Percentiles rank a stretch among this genome's conserved stretches.
Conservation (phyloP, 1,284 basidiomycete species). For the Fomitopsis schrenkii region DNA sequence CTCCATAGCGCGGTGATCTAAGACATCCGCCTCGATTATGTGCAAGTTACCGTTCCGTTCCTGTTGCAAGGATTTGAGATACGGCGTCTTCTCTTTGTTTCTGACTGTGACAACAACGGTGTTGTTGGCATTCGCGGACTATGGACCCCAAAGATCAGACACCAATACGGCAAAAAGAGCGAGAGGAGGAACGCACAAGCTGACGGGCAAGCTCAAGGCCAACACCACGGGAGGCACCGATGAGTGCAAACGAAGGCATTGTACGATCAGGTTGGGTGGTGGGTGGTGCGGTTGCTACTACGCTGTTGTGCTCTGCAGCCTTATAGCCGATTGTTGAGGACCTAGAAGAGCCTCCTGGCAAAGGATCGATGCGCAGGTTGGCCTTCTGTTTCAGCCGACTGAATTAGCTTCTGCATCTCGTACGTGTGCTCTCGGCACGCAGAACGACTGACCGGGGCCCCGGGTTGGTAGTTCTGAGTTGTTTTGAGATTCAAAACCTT, state of each 20-base stretch:
- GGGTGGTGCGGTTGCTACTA: too few relatives aligned
- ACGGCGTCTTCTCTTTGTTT: constrained; percentile 13
- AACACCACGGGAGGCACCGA: constrained; percentile 20
- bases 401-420: too few relatives aligned
- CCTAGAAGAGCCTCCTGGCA: too few relatives aligned
- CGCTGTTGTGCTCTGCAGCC: too few relatives aligned
- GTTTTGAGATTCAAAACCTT: too few relatives aligned
- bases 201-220: constrained; percentile 13
- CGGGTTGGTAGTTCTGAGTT: too few relatives aligned
- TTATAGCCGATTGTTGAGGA: too few relatives aligned
- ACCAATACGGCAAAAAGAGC: neutral
- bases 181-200: constrained; percentile 9
- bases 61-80: constrained; percentile 14
- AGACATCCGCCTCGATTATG: constrained; percentile 22
- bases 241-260: constrained; percentile 17
- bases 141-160: neutral
- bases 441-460: too few relatives aligned
- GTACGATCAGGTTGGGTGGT: too few relatives aligned
- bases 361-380: too few relatives aligned
- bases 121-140: constrained; percentile 10
- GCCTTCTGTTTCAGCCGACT: too few relatives aligned
- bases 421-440: too few relatives aligned
- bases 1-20: constrained; percentile 15
- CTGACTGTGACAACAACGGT: constrained; percentile 23
- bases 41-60: constrained; percentile 17